Base-by-base conservation (phyloP, 1,139 yeast species). In the Wickerhamomyces sp. region DNA sequence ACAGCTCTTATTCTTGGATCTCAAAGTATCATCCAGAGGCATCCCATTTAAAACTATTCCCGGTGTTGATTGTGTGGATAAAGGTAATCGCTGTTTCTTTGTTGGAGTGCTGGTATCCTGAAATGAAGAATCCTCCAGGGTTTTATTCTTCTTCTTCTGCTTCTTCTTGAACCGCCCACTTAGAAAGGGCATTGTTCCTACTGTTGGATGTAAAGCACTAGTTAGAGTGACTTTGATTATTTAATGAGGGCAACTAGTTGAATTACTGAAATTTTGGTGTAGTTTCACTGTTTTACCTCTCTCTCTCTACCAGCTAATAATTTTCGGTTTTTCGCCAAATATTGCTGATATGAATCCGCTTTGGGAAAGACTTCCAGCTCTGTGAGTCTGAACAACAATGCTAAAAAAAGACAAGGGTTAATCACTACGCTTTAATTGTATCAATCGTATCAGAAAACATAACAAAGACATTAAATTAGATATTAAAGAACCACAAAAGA, bases 21-120 rank as follows among this genome's bases (percentile, higher is more conserved):
- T 3, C 15, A 11, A 9, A 7, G 29, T 7, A 10, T 8, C n/a
- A 3, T 33, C n/a, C n/a, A 33, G 15, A 11, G 34, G 13, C 4
- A 6, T 10, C 13, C 31, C 31, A 29, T 29, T 29, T 3, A 29
- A 10, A 29, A 3, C 11, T 10, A 29, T 33, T 14, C 27, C 36
- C 15, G 36, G 36, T 3, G 36, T 34, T n/a, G 43, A 40, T 8
- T 36, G 42, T 33, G 30, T 37, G 35, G 31, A 37, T 6, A 30
- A 13, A 13, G 36, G 34, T 6, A 11, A 11, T 29, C 31, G 10
- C 13, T 29, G 31, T 6, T 29, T 29, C 11, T 29, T 29, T 9
- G 10, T 29, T 9, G 31, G 31, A 29, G 31, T 29, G 31, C 31
- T 29, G 11, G 31, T 29, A 10, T 29, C 31, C 13, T 29, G 31